phyloP scores from a whole-genome alignment of 805 yeast species.

The Pichia cephalocereana region DNA sequence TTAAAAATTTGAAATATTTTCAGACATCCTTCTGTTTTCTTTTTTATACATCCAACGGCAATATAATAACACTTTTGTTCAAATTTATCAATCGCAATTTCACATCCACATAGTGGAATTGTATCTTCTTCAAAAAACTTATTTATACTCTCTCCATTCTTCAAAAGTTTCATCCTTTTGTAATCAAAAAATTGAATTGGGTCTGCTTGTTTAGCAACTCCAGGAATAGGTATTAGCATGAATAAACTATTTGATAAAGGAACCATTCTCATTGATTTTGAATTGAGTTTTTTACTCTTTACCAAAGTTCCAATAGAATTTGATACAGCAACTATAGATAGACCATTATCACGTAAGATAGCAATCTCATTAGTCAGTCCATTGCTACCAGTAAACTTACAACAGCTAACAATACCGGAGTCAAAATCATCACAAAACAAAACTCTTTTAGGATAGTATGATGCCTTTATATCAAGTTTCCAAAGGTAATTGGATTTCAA shows the following conservation, averaged over 20 bases:
- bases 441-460: conserved; percentile 20
- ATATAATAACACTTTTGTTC: conserved; percentile 3
- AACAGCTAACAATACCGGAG: background rate
- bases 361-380: background rate
- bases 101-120: background rate
- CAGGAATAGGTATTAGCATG: background rate
- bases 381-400: background rate
- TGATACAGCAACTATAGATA: background rate
- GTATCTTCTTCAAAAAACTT: background rate
- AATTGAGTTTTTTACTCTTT: background rate
- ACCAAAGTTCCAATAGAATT: background rate
- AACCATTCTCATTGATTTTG: background rate
- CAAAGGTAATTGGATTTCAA: conserved; percentile 20
- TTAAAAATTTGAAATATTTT: conserved; percentile 22
- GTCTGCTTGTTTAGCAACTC: background rate
- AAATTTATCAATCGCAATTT: conserved; percentile 1
- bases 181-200: background rate
- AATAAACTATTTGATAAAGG: background rate
- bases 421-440: conserved; percentile 14
- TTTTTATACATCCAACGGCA: conserved; percentile 25
- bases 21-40: conserved; percentile 16
- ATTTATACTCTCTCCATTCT: background rate
- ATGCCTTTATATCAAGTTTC: conserved; percentile 17
- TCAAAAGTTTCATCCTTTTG: background rate
- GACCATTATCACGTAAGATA: background rate